Conservation (phyloP, 306 rosid genomes). For the Pachyrhizus erosus region DNA sequence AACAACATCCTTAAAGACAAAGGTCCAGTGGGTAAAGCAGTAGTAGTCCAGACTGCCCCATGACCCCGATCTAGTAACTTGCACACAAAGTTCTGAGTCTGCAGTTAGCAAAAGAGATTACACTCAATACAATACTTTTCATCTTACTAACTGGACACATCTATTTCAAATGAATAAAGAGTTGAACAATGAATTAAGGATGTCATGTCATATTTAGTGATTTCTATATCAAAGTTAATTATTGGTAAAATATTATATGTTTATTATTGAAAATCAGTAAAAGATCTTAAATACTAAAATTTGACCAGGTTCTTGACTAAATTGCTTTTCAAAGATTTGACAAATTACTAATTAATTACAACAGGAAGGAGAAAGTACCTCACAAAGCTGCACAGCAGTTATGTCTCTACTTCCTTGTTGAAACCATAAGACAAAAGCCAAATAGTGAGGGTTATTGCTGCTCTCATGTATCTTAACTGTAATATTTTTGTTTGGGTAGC, state of each 20-base stretch:
- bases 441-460: slow-evolving; percentile 71
- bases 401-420: slow-evolving; percentile 92
- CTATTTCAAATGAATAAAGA: slow-evolving; percentile 23
- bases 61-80: slow-evolving; percentile 73
- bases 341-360: background rate
- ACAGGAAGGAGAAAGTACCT: slow-evolving; percentile 58
- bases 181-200: background rate
- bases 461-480: slow-evolving; percentile 78
- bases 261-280: background rate
- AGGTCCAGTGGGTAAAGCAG: slow-evolving; percentile 82
- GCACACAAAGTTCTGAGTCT: slow-evolving; percentile 76
- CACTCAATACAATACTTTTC: slow-evolving; percentile 29
- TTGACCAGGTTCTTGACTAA: background rate
- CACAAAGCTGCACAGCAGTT: slow-evolving; percentile 89
- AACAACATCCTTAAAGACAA: slow-evolving; percentile 78
- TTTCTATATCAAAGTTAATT: background rate
- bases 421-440: slow-evolving; percentile 84
- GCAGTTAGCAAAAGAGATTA: slow-evolving; percentile 36
- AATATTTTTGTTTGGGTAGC: slow-evolving; percentile 81
- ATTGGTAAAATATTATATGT: background rate
- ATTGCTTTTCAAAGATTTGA: slow-evolving; percentile 13
- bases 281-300: slow-evolving; percentile 10
- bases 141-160: background rate
- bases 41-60: slow-evolving; percentile 86
- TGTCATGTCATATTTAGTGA: background rate